phyloP scores from a whole-genome alignment of 768 basidiomycete species.

The Trametes cingulata region DNA sequence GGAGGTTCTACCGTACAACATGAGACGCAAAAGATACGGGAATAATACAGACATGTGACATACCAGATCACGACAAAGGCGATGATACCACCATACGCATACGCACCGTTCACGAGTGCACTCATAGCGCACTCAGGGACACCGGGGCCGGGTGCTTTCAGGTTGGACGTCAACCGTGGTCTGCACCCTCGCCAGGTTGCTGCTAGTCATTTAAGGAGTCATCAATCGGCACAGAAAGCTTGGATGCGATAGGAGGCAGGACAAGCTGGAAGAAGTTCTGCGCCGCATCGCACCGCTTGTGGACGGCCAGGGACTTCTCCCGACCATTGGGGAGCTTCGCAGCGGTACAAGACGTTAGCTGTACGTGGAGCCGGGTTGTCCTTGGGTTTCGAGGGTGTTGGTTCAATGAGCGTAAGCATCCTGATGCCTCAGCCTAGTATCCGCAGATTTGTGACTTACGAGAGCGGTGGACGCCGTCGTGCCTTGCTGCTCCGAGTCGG shows the following conservation, averaged over 20 bases:
- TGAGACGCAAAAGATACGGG: constrained; percentile 10
- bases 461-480: constrained; percentile 94
- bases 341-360: constrained; percentile 81
- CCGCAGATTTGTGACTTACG: constrained; percentile 53
- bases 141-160: constrained; percentile 90
- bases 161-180: constrained; percentile 88
- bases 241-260: constrained; percentile 70
- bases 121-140: constrained; percentile 98
- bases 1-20: constrained; percentile 66
- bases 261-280: constrained; percentile 92
- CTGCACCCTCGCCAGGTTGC: constrained; percentile 89
- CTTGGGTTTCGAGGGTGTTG: constrained; percentile 84
- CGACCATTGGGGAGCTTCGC: constrained; percentile 83
- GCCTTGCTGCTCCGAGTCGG: constrained; percentile 89
- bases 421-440: not conserved
- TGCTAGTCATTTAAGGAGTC: constrained; percentile 93
- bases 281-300: constrained; percentile 80
- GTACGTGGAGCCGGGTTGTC: constrained; percentile 79
- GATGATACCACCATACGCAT: constrained; percentile 88
- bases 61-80: constrained; percentile 89
- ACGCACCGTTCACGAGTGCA: constrained; percentile 89
- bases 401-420: not conserved
- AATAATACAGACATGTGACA: constrained; percentile 22
- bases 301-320: constrained; percentile 84
- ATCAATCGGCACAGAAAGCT: constrained; percentile 82